These are phyloP conservation scores for Talaromyces sp. DNA, from an alignment of 2,329 filamentous ascomycete species.

Conservation along the genomic window DNA sequence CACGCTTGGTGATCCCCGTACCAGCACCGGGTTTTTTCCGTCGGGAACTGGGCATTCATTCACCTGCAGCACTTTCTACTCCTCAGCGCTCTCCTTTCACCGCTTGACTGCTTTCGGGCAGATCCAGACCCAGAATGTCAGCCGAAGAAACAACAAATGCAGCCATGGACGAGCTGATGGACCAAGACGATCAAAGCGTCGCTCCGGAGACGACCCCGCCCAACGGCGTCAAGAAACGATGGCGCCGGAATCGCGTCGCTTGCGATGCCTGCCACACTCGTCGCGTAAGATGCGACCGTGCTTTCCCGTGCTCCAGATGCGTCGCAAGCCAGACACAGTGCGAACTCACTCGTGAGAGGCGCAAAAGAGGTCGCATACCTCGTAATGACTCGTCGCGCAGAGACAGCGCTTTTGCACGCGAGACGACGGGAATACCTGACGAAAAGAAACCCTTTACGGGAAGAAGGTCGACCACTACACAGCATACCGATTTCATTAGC, in stretches of 20 bases:
- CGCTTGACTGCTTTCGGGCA: background rate
- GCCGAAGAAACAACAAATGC: conserved; percentile 1
- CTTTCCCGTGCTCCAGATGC: conserved; percentile 86
- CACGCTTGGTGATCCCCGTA: background rate
- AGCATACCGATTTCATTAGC: conserved; percentile 17
- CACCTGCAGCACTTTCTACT: background rate
- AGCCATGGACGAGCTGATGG: background rate
- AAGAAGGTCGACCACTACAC: background rate
- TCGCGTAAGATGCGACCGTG: conserved; percentile 88
- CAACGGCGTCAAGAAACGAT: conserved; percentile 32
- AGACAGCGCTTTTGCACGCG: conserved; percentile 12
- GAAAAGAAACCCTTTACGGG: conserved; percentile 6
- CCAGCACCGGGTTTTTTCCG: background rate
- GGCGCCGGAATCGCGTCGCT: conserved; percentile 50
- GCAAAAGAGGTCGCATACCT: conserved; percentile 83
- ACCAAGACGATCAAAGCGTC: conserved; percentile 4
- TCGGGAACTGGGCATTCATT: background rate
- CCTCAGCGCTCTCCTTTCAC: background rate
- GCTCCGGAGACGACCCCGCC: conserved; percentile 8
- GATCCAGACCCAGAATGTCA: conserved; percentile 1
- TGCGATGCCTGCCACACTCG: conserved; percentile 96
- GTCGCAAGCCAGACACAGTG: conserved; percentile 67
- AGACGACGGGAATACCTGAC: conserved; percentile 5
- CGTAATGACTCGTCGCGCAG: conserved; percentile 58
- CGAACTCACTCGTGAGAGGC: conserved; percentile 86